Evolutionary conservation across 208 protist species (phyloP).

Genomic region (Kentomonas sorsogonicus): DNA sequence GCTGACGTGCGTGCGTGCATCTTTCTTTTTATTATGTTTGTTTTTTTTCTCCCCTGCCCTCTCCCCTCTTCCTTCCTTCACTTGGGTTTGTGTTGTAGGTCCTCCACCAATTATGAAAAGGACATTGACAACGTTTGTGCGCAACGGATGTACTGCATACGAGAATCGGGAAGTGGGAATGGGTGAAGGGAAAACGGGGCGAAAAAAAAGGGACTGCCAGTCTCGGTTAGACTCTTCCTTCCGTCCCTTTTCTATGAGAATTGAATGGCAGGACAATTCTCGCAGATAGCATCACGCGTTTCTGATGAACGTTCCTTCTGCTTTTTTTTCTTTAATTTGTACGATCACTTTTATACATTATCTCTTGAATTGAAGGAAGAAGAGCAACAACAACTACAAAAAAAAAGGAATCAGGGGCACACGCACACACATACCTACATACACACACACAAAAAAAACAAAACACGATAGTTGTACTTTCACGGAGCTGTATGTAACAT

Average conservation of each 20-base stretch:
- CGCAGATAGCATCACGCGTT: constrained; percentile 4
- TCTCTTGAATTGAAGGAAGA: too few relatives aligned
- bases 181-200: too few relatives aligned
- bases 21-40: not conserved
- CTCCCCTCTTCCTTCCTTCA: not conserved
- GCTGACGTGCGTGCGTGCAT: constrained; percentile 30
- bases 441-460: constrained; percentile 15
- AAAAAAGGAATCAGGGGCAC: not conserved
- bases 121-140: too few relatives aligned
- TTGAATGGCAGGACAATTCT: not conserved
- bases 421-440: not conserved
- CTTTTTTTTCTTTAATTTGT: constrained; percentile 20
- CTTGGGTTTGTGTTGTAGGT: not conserved
- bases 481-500: too few relatives aligned
- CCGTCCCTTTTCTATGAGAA: constrained; percentile 7
- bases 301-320: not conserved
- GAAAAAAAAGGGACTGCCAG: too few relatives aligned
- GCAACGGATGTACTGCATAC: too few relatives aligned
- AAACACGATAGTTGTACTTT: not conserved
- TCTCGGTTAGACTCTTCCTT: too few relatives aligned
- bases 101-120: too few relatives aligned
- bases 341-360: not conserved
- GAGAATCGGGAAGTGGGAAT: too few relatives aligned
- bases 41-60: constrained; percentile 8
- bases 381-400: too few relatives aligned